phyloP scores from a whole-genome alignment of 306 rosid species.

The Lagenaria siceraria region DNA sequence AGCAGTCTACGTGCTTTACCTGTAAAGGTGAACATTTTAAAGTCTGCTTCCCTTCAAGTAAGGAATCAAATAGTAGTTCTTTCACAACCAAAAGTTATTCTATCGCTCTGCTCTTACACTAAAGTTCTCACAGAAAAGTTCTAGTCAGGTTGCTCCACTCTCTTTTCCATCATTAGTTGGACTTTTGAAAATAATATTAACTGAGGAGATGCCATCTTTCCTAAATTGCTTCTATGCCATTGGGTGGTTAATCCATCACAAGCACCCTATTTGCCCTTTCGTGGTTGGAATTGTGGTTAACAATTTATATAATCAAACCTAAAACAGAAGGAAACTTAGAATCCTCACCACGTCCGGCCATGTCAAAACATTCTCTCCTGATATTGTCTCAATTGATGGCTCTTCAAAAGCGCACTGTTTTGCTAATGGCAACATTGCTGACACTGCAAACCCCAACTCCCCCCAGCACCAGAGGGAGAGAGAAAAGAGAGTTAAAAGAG shows the following conservation, averaged over 20 bases:
- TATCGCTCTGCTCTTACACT: background rate
- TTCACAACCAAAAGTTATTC: background rate
- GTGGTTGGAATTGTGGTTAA: background rate
- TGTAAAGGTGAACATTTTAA: slow-evolving; percentile 14
- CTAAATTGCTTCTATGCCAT: background rate
- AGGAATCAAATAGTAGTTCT: background rate
- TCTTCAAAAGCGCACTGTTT: slow-evolving; percentile 98
- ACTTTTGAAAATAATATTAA: background rate
- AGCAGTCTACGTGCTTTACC: slow-evolving; percentile 80
- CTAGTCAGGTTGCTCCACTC: background rate
- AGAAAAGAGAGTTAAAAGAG: background rate
- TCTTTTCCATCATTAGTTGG: background rate
- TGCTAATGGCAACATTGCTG: slow-evolving; percentile 89
- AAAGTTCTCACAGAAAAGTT: background rate
- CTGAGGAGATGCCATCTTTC: background rate
- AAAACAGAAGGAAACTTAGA: background rate
- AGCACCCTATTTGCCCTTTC: background rate
- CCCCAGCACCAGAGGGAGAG: background rate
- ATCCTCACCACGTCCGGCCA: slow-evolving; percentile 92
- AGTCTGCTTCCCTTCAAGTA: too few relatives aligned
- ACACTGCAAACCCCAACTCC: slow-evolving; percentile 44
- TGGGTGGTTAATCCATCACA: background rate
- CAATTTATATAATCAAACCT: background rate
- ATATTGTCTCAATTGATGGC: slow-evolving; percentile 85
- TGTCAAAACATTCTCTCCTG: slow-evolving; percentile 88